A percentile compares a stretch with the other conserved stretches of the same genome.
phyloP scores from a whole-genome alignment of 1,284 basidiomycete species.

The Neolentinus lepideus region DNA sequence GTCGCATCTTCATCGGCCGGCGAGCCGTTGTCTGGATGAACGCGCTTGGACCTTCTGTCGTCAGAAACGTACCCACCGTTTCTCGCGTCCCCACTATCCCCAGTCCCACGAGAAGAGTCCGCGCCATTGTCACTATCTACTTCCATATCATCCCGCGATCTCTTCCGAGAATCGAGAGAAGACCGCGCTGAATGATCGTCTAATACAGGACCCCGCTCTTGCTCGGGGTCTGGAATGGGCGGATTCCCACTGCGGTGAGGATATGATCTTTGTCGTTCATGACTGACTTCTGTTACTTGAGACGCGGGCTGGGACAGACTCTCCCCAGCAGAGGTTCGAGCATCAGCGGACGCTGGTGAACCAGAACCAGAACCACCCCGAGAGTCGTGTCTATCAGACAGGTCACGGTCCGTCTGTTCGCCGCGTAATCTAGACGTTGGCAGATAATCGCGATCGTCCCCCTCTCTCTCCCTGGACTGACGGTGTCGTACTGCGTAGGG shows the following conservation, averaged over 20 bases:
- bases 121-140: conserved; percentile 30
- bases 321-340: conserved; percentile 20
- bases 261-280: conserved; percentile 35
- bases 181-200: conserved; percentile 2
- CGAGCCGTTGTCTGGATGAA: neutral
- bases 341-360: neutral
- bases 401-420: neutral
- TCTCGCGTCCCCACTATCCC: conserved; percentile 15
- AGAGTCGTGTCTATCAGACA: neutral
- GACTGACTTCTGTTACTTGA: conserved; percentile 37
- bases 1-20: neutral
- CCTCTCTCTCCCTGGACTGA: neutral
- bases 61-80: conserved; percentile 7
- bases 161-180: conserved; percentile 37
- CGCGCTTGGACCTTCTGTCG: neutral
- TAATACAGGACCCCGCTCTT: neutral
- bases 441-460: neutral
- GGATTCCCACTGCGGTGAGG: conserved; percentile 29
- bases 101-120: conserved; percentile 8
- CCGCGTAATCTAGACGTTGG: neutral
- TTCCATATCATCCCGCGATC: conserved; percentile 55
- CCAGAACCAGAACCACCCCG: neutral
- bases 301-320: conserved; percentile 41
- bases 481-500: neutral
- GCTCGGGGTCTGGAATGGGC: conserved; percentile 16